phyloP scores from a whole-genome alignment of 2,329 filamentous ascomycete genomes.

The Grosmannia penicillata region DNA sequence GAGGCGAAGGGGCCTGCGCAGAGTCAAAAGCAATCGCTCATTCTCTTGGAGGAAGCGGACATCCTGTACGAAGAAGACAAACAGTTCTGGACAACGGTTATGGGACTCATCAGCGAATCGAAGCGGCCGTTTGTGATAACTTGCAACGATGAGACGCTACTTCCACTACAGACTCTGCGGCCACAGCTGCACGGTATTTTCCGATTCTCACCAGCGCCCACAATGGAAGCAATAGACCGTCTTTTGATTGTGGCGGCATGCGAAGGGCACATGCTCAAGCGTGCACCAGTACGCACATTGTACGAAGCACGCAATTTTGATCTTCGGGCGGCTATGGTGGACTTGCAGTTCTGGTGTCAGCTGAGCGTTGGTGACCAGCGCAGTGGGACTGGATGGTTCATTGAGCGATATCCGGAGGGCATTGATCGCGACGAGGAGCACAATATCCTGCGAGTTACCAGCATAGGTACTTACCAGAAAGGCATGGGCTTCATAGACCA shows the following conservation, averaged over 20 bases:
- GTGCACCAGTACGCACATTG: constrained; percentile 51
- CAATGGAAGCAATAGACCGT: constrained; percentile 60
- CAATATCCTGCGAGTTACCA: constrained; percentile 61
- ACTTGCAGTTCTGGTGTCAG: constrained; percentile 94
- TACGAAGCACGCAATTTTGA: constrained; percentile 58
- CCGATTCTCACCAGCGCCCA: constrained; percentile 51
- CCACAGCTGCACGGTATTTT: constrained; percentile 78
- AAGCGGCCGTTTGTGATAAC: constrained; percentile 90
- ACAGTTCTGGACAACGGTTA: constrained; percentile 79
- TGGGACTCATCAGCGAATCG: constrained; percentile 64
- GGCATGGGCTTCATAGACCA: constrained; percentile 54
- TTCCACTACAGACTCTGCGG: constrained; percentile 61
- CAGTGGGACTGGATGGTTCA: constrained; percentile 82
- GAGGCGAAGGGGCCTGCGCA: constrained; percentile 10
- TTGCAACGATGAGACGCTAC: constrained; percentile 77
- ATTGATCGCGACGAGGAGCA: constrained; percentile 53
- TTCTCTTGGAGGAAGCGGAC: constrained; percentile 87
- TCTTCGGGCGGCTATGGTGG: constrained; percentile 64
- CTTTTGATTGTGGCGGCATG: constrained; percentile 70
- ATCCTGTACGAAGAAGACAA: constrained; percentile 91
- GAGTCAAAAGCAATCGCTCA: constrained; percentile 83
- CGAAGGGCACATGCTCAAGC: constrained; percentile 68
- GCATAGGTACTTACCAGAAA: constrained; percentile 58
- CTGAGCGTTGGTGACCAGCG: constrained; percentile 83
- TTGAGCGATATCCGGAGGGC: constrained; percentile 60